Base-by-base conservation (phyloP, 2,329 filamentous ascomycete species). In the Diplodia intermedia region DNA sequence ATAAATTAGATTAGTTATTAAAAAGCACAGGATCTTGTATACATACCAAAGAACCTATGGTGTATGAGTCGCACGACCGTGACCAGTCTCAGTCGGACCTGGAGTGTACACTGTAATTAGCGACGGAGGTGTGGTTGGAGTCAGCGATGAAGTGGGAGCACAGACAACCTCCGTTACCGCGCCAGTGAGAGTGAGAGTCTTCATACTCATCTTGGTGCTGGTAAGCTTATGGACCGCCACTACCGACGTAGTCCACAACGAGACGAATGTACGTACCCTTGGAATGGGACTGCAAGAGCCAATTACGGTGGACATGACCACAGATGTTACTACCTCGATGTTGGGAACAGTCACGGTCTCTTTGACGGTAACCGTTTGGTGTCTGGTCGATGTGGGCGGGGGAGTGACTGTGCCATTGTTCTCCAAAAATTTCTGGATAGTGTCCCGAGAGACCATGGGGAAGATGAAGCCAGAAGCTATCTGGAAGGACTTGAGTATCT, bases 1-100 rank as follows among this genome's bases (percentile, higher is more conserved):
- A 4, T 11, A 33, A 33, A 33, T 2, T 33, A 5, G 12, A 3
- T 36, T 36, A 2, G 3, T 11, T 11, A 47, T 4, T 47, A 12
- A 11, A 47, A 11, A 20, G 15, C 18, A n/a, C 3, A 20, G 2
- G 7, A 47, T 1, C 11, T 47, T 20, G 9, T 47, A 9, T 47
- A 8, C 11, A 20, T 9, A 8, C 7, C 18, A 43, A n/a, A 6
- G 8, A 18, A 43, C 20, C 8, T 20, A 47, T 20, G 18, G 18
- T 0, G 15, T 20, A 4, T 20, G 6, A 1, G 7, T 6, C n/a
- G 3, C 43, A 20, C 20, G 7, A 2, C 1, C 3, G 7, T 0
- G 8, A 4, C 2, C n/a, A 20, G 43, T 47, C 9, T 47, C 7
- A 20, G n/a, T n/a, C 43, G 43, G 43, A 20, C 43, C 18, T 9